These are phyloP conservation scores for Obba rivulosa DNA, from an alignment of 768 basidiomycete species.

Conservation along the genomic window DNA sequence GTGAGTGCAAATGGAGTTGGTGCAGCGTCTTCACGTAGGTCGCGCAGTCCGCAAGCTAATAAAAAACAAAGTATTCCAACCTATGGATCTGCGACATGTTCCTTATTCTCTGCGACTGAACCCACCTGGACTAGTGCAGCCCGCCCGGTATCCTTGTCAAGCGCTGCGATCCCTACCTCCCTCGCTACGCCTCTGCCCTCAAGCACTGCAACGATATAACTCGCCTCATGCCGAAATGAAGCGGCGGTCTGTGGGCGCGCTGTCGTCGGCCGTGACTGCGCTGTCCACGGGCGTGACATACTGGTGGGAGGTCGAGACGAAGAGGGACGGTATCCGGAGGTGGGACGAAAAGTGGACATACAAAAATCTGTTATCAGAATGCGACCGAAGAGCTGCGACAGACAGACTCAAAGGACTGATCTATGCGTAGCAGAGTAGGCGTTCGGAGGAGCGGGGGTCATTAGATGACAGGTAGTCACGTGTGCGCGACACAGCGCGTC, in stretches of 20 bases:
- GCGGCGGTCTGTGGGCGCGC: constrained; percentile 63
- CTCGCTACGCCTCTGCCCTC: constrained; percentile 75
- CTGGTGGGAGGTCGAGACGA: constrained; percentile 19
- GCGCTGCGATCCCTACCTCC: constrained; percentile 83
- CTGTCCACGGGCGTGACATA: constrained; percentile 45
- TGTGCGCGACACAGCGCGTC: too few relatives aligned
- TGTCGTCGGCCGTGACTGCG: constrained; percentile 49
- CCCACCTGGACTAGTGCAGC: constrained; percentile 76
- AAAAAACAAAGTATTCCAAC: too few relatives aligned
- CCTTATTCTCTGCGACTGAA: background rate
- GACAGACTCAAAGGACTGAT: background rate
- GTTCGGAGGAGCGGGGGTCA: too few relatives aligned
- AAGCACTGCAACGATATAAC: constrained; percentile 61
- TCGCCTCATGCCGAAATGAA: constrained; percentile 54
- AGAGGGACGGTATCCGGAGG: background rate
- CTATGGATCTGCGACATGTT: too few relatives aligned
- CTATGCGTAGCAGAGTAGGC: too few relatives aligned
- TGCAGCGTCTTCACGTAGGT: constrained; percentile 88
- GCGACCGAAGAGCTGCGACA: background rate
- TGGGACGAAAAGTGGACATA: constrained; percentile 5
- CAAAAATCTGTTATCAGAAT: background rate
- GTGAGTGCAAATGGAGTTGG: constrained; percentile 75
- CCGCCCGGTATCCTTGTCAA: constrained; percentile 74
- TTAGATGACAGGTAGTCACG: too few relatives aligned
- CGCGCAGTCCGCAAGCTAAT: constrained; percentile 76